Percentiles rank a stretch among this genome's conserved stretches.
Conservation (phyloP, 148 eudicot species). For the Rhododendron kiyosumense region DNA sequence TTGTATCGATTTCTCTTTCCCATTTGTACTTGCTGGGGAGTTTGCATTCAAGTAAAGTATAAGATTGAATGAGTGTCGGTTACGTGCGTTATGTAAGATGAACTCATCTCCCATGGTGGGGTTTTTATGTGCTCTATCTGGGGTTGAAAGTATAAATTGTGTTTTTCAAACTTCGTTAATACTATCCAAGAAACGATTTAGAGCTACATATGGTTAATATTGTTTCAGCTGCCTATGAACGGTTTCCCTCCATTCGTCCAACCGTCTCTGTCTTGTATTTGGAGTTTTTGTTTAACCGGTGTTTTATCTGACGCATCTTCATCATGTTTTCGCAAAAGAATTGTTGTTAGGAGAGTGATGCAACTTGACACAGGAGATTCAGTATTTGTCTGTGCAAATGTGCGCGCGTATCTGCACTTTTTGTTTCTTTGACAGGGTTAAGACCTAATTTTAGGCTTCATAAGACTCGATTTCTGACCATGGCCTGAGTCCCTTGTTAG, state of each 20-base stretch:
- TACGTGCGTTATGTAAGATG: slow-evolving; percentile 9
- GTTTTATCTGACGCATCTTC: neutral
- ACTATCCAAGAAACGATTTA: neutral
- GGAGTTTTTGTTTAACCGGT: neutral
- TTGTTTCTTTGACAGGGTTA: neutral
- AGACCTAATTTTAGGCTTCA: neutral
- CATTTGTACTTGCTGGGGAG: neutral
- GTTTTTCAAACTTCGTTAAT: neutral
- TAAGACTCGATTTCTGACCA: neutral
- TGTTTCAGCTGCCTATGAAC: neutral
- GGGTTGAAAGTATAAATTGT: neutral
- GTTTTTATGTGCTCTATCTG: slow-evolving; percentile 1
- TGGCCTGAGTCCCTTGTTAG: neutral
- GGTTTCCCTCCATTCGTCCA: neutral
- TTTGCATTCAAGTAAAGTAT: neutral
- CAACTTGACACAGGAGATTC: no score
- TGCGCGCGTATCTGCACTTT: no score
- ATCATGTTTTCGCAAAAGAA: no score
- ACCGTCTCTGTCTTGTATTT: neutral
- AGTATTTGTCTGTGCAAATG: no score
- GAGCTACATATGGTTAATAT: neutral
- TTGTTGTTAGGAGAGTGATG: no score
- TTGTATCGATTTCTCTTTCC: neutral
- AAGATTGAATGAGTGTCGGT: slow-evolving; percentile 15
- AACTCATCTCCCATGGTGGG: neutral